phyloP scores from a whole-genome alignment of 2,329 filamentous ascomycete genomes.

The Nigrospora osmanthi region DNA sequence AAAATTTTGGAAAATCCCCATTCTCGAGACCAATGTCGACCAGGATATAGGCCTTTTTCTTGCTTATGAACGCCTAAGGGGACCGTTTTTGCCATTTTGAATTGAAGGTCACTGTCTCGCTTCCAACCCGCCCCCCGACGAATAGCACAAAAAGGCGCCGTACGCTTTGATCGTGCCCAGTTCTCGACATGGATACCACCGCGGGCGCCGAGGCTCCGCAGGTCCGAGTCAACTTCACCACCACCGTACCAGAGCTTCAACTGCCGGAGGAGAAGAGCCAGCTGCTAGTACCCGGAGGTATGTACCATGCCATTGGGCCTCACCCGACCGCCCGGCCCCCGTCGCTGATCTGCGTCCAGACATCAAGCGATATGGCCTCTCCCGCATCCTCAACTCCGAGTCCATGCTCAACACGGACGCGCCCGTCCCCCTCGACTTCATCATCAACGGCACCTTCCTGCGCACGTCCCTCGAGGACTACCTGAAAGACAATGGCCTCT shows the following conservation, averaged over 20 bases:
- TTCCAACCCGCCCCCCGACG: too few relatives aligned
- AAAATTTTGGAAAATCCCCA: too few relatives aligned
- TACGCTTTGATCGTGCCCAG: too few relatives aligned
- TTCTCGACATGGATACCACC: constrained; percentile 13
- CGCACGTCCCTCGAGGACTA: constrained; percentile 87
- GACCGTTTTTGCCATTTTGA: too few relatives aligned
- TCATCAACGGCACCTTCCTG: constrained; percentile 89
- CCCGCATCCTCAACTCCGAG: constrained; percentile 63
- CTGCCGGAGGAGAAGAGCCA: constrained; percentile 55
- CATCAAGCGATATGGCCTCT: constrained; percentile 63
- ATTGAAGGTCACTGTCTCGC: too few relatives aligned
- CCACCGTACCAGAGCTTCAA: constrained; percentile 52
- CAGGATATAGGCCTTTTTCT: too few relatives aligned
- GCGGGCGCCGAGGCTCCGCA: constrained; percentile 29
- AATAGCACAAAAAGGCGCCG: too few relatives aligned
- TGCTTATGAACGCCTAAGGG: too few relatives aligned
- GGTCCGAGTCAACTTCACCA: constrained; percentile 62
- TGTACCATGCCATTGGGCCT: constrained; percentile 5
- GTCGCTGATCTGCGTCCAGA: constrained; percentile 28
- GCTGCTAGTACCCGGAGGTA: constrained; percentile 55
- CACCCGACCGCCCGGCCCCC: neutral
- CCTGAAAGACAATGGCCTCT: constrained; percentile 77
- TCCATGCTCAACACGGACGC: constrained; percentile 58
- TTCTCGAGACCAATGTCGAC: too few relatives aligned
- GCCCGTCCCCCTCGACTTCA: constrained; percentile 83